Evolutionary conservation across 208 protist species (phyloP), one percentile per base, ranked within the genome.

Genomic region (Crithidia sp.): DNA sequence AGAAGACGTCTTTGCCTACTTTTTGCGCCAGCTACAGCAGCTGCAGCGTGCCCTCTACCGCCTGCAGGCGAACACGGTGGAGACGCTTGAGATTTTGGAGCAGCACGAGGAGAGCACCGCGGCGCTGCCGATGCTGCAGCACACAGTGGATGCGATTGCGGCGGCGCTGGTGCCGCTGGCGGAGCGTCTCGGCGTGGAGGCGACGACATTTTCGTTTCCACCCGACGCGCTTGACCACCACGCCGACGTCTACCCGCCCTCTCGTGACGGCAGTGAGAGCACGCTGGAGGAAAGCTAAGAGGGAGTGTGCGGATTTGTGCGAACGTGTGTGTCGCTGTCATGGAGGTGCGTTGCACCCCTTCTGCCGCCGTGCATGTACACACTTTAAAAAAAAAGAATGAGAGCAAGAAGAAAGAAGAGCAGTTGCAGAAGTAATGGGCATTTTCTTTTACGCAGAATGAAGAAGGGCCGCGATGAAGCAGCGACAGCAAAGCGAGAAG

Each of bases 31-130:
- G 39, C 61, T 92, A 3, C 68, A 61, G 17, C 55, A 71, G 14
- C n/a, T 90, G 2, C 77, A 86, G 49, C 72, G 71, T 9, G 83
- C 82, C 0, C 58, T 88, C 10, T 62, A 71, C n/a, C 73, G 84
- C 5, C 72, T 95, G 67, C 84, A 89, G 54, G 49, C 70, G 17
- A 90, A 84, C 49, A 83, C 84, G 2, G 56, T 92, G 4, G 79
- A 78, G 8, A 90, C 86, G 59, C 75, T 95, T 17, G 86, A 93
- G 65, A 65, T 95, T 39, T 39, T 95, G 39, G 82, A 95, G 76
- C 81, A 87, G 58, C 88, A 93, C 41, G 88, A 93, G 74, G 74
- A 89, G 54, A 85, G 84, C 53, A 49, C 86, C 14, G 58, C 74
- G 10, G 49, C 80, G 12, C 41, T 95, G 17, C 64, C 71, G 41